Conservation (phyloP, 257 asterid genomes). For the Solanum megistacrolobum region DNA sequence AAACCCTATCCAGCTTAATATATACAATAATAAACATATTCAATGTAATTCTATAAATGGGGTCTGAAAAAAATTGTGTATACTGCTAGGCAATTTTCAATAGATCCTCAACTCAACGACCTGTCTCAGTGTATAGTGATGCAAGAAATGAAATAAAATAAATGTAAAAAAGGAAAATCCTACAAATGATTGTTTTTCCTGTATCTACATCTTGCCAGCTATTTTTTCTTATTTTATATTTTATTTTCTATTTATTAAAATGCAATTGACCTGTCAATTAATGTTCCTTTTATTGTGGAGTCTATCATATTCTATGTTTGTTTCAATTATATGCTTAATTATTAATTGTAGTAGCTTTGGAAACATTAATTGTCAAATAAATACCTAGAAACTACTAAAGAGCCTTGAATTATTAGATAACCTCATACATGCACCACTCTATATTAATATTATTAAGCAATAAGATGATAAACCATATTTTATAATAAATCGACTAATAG, state of each 20-base stretch:
- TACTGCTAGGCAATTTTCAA: not conserved
- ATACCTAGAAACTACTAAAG: not conserved
- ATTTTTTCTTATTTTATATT: not conserved
- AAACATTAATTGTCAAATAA: not conserved
- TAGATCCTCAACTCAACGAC: not conserved
- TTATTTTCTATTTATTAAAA: not conserved
- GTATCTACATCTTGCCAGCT: not conserved
- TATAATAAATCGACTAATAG: not conserved
- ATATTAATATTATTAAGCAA: not conserved
- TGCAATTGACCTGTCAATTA: not conserved
- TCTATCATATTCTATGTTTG: not conserved
- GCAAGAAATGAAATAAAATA: not conserved
- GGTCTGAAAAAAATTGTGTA: rapidly evolving
- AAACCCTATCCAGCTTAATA: not conserved
- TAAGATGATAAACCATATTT: not conserved
- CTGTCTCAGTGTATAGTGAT: not conserved
- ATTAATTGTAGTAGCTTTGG: not conserved
- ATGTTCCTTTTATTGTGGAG: not conserved
- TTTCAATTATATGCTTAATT: not conserved
- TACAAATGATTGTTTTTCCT: not conserved
- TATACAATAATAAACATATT: not conserved
- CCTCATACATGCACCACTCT: not conserved
- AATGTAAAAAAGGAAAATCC: not conserved
- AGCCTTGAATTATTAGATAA: not conserved
- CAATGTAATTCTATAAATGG: not conserved